These are phyloP conservation scores for Termitomyces heimii DNA, from an alignment of 768 basidiomycete genomes.

Conservation along the genomic window DNA sequence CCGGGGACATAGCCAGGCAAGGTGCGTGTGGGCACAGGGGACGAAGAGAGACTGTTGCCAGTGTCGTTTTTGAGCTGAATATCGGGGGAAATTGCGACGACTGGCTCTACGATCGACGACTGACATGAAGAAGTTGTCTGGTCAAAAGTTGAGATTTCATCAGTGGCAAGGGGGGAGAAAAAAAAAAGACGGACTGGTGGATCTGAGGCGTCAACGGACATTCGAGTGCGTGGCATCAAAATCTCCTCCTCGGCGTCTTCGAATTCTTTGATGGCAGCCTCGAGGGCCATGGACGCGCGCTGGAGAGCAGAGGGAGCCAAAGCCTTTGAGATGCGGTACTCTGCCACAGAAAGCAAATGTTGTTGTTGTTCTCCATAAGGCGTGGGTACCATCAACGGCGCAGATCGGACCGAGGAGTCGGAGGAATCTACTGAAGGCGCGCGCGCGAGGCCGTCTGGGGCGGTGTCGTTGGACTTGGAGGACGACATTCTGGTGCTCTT, in stretches of 20 bases:
- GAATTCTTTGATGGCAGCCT: slow-evolving; percentile 71
- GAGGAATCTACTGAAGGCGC: slow-evolving; percentile 33
- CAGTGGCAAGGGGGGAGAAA: not conserved
- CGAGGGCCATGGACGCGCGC: slow-evolving; percentile 69
- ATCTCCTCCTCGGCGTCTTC: slow-evolving; percentile 81
- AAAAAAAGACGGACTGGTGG: slow-evolving; percentile 21
- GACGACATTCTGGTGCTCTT: slow-evolving; percentile 38
- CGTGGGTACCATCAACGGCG: slow-evolving; percentile 31
- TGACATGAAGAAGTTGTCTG: slow-evolving; percentile 30
- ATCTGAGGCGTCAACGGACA: slow-evolving; percentile 25
- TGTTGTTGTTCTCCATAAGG: slow-evolving; percentile 33
- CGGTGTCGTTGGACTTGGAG: slow-evolving; percentile 39
- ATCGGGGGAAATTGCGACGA: slow-evolving; percentile 69
- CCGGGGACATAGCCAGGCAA: slow-evolving; percentile 85
- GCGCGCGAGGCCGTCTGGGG: slow-evolving; percentile 32
- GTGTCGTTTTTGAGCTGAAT: slow-evolving; percentile 41
- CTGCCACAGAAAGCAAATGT: slow-evolving; percentile 28
- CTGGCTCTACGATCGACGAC: slow-evolving; percentile 47
- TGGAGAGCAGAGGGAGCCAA: slow-evolving; percentile 47
- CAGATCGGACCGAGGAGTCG: slow-evolving; percentile 32
- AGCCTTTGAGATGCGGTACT: slow-evolving; percentile 42
- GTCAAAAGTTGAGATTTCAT: slow-evolving; percentile 5
- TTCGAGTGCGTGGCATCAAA: slow-evolving; percentile 49
- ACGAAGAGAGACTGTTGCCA: slow-evolving; percentile 41
- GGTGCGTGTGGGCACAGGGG: slow-evolving; percentile 56